Evolutionary conservation across 1,139 yeast genomes (phyloP), one percentile per base, ranked within the genome.

Genomic region (Yamadazyma jaroonii): DNA sequence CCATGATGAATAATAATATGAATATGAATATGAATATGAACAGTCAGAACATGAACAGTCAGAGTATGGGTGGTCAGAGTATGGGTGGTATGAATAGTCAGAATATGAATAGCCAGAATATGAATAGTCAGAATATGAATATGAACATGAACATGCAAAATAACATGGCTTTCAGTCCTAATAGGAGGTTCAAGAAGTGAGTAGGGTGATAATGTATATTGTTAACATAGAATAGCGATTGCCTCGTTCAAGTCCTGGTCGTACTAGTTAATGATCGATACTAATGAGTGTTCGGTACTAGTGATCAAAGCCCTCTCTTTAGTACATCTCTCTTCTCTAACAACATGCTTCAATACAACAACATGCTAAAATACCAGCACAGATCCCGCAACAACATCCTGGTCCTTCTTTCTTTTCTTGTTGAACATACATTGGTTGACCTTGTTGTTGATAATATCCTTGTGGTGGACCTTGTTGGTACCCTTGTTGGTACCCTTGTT

Each of bases 331-430:
- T 17, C 6, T 6, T 17, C 20, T 6, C 20, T 27, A n/a, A 27
- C 13, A 27, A 27, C 29, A 27, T 3, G 29, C 29, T 11, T 27
- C 29, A 13, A 27, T 10, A 13, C 17, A 39, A 11, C 25, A 34
- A 34, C 29, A 23, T 15, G 22, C 24, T 9, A 12, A 9, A 15
- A 25, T n/a, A 6, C 38, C 17, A 22, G 29, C 28, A 20, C 31
- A 11, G 25, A 17, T 13, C 27, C 29, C 41, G 33, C 48, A 39
- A 35, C 34, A 30, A 12, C 26, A 36, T 7, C 32, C 32, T 14
- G 15, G 12, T 4, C 43, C 29, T 9, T 13, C 13, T 13, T 10
- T 27, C 29, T 27, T 27, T 27, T 27, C 10, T 15, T 27, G 29
- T 27, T 27, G 29, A 13, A 27, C 29, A 17, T 27, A 27, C 29